phyloP scores from a whole-genome alignment of 495 filamentous ascomycete species.

The Chlorociboria aeruginascens region DNA sequence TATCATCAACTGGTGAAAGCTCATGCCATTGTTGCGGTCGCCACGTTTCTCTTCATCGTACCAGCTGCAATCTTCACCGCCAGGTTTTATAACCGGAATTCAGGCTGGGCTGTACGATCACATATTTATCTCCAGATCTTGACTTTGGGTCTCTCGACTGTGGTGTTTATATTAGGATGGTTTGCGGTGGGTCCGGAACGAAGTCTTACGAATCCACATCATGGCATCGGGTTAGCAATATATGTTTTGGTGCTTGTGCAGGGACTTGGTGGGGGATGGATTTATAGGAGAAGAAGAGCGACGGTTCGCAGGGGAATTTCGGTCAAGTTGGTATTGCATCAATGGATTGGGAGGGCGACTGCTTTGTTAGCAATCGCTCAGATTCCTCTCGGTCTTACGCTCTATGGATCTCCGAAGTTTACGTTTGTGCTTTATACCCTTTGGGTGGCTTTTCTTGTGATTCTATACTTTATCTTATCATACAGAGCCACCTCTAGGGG shows the following conservation, averaged over 20 bases:
- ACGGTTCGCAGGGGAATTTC: constrained; percentile 37
- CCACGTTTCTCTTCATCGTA: constrained; percentile 78
- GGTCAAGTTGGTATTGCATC: constrained; percentile 69
- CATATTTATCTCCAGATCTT: constrained; percentile 86
- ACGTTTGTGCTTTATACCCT: constrained; percentile 79
- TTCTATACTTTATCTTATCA: constrained; percentile 59
- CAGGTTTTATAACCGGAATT: constrained; percentile 54
- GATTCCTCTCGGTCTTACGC: constrained; percentile 76
- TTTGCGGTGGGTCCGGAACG: constrained; percentile 66
- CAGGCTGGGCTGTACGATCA: constrained; percentile 54
- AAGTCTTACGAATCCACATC: constrained; percentile 85
- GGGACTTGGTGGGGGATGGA: constrained; percentile 60
- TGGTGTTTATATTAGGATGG: constrained; percentile 64
- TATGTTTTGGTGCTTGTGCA: constrained; percentile 79
- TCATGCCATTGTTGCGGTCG: constrained; percentile 76
- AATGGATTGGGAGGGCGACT: constrained; percentile 71
- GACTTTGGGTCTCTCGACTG: constrained; percentile 57
- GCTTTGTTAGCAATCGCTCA: constrained; percentile 75
- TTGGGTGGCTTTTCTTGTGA: constrained; percentile 51
- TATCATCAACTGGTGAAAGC: constrained; percentile 72
- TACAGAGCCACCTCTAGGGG: constrained; percentile 6
- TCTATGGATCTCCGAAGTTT: constrained; percentile 80
- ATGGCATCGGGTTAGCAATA: constrained; percentile 84
- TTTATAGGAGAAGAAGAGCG: constrained; percentile 51
- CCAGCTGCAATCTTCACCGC: constrained; percentile 66